phyloP scores from a whole-genome alignment of 495 filamentous ascomycete species.

The Penicillium samsonianum region DNA sequence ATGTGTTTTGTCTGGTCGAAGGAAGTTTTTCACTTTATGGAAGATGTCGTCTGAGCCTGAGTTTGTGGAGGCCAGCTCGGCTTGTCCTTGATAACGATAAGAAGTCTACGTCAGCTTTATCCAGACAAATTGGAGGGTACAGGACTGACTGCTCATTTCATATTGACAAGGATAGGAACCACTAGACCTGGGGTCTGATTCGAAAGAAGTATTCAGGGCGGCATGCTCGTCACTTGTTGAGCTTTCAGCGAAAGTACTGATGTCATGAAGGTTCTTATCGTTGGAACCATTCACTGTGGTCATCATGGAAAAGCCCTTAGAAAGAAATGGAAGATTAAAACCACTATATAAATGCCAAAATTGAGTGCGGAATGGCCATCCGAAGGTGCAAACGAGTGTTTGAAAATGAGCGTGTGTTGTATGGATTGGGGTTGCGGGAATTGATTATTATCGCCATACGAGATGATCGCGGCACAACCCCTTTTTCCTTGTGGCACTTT shows the following conservation, averaged over 20 bases:
- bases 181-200: neutral
- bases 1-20: neutral
- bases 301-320: neutral
- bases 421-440: slow-evolving; percentile 1
- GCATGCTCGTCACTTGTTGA: slow-evolving; percentile 4
- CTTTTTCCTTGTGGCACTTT: neutral
- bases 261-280: slow-evolving; percentile 2
- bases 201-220: slow-evolving; percentile 1
- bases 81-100: slow-evolving; percentile 1
- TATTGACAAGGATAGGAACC: neutral
- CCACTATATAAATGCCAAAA: neutral
- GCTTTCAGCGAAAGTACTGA: slow-evolving; percentile 3
- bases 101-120: neutral
- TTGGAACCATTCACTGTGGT: slow-evolving; percentile 8
- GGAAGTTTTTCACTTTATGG: slow-evolving; percentile 4
- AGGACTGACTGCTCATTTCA: neutral
- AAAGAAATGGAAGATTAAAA: neutral
- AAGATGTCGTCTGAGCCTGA: slow-evolving; percentile 2
- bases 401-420: slow-evolving; percentile 7
- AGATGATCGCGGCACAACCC: slow-evolving; percentile 1
- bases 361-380: neutral
- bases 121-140: too few relatives aligned
- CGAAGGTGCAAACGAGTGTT: neutral
- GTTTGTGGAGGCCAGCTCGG: slow-evolving; percentile 1
- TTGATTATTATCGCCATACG: neutral